Evolutionary conservation across 1,139 yeast species (phyloP).

Genomic region (Entelexis paramagnoliae): DNA sequence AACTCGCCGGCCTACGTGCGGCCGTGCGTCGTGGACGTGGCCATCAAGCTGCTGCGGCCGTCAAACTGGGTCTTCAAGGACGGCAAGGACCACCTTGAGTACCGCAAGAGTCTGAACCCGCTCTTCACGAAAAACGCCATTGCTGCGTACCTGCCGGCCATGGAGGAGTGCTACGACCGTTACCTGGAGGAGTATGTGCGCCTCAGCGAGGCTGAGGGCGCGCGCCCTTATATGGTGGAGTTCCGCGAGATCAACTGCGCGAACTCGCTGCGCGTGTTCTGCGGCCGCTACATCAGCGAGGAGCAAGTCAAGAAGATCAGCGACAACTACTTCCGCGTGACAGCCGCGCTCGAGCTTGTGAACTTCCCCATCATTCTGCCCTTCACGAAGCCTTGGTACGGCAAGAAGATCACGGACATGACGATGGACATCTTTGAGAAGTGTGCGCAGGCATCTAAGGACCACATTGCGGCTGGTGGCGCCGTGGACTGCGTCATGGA

Average conservation of each 20-base stretch:
- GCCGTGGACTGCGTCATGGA: constrained; percentile 84
- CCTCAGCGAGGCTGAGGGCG: constrained; percentile 36
- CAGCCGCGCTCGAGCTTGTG: constrained; percentile 92
- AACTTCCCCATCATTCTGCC: constrained; percentile 95
- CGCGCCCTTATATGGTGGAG: constrained; percentile 70
- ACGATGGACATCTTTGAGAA: constrained; percentile 83
- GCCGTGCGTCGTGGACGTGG: constrained; percentile 97
- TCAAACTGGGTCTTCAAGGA: constrained; percentile 96
- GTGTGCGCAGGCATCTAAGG: constrained; percentile 81
- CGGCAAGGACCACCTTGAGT: constrained; percentile 90
- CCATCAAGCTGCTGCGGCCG: constrained; percentile 83
- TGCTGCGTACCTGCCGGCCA: constrained; percentile 70
- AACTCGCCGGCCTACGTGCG: constrained; percentile 79
- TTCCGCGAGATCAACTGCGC: constrained; percentile 96
- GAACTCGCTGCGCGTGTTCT: constrained; percentile 78
- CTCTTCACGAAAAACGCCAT: constrained; percentile 77
- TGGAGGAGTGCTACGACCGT: constrained; percentile 70
- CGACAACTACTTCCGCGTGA: constrained; percentile 80
- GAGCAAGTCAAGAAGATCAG: constrained; percentile 80
- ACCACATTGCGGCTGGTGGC: constrained; percentile 67
- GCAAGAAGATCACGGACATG: constrained; percentile 82
- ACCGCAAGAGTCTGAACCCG: constrained; percentile 82
- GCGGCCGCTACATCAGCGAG: constrained; percentile 89
- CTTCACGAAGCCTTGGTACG: constrained; percentile 96
- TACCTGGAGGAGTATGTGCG: constrained; percentile 57